Evolutionary conservation across 768 basidiomycete species (phyloP).

Genomic region (Podaxis sp.): DNA sequence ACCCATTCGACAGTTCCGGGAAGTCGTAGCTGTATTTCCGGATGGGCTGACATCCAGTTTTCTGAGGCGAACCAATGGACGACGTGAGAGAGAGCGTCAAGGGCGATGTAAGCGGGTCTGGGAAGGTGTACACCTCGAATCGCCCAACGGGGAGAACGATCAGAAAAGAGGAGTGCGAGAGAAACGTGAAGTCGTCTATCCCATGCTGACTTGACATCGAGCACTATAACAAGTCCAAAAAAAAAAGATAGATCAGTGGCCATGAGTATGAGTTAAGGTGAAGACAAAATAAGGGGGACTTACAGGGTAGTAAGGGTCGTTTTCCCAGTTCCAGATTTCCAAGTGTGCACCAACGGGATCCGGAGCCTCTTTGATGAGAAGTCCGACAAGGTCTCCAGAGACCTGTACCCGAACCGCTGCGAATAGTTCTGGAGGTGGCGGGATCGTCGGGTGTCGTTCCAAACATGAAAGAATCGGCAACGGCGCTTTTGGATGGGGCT

Average conservation of each 20-base stretch:
- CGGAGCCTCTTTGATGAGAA: slow-evolving; percentile 44
- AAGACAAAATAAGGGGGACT: slow-evolving; percentile 14
- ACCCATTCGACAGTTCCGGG: slow-evolving; percentile 38
- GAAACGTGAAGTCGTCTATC: slow-evolving; percentile 52
- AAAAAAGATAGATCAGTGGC: background rate
- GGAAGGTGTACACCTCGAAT: slow-evolving; percentile 47
- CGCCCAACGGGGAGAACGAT: slow-evolving; percentile 40
- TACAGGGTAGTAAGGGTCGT: slow-evolving; percentile 36
- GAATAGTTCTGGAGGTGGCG: slow-evolving; percentile 27
- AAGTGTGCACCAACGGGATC: slow-evolving; percentile 38
- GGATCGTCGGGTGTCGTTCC: slow-evolving; percentile 23
- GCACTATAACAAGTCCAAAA: slow-evolving; percentile 25
- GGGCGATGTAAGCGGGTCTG: slow-evolving; percentile 25
- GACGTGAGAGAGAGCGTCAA: background rate
- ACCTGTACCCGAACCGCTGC: slow-evolving; percentile 44
- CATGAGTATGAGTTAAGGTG: background rate
- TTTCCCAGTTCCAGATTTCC: slow-evolving; percentile 49
- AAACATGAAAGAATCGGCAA: slow-evolving; percentile 35
- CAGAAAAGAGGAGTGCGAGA: slow-evolving; percentile 41
- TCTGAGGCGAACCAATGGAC: background rate
- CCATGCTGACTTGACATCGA: slow-evolving; percentile 34
- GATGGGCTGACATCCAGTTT: slow-evolving; percentile 23
- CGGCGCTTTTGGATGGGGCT: slow-evolving; percentile 42
- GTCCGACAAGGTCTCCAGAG: slow-evolving; percentile 40
- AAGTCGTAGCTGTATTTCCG: slow-evolving; percentile 35